Percentiles rank a stretch among this genome's conserved stretches.
phyloP scores from a whole-genome alignment of 768 basidiomycete genomes.

The Harrya chromipes region DNA sequence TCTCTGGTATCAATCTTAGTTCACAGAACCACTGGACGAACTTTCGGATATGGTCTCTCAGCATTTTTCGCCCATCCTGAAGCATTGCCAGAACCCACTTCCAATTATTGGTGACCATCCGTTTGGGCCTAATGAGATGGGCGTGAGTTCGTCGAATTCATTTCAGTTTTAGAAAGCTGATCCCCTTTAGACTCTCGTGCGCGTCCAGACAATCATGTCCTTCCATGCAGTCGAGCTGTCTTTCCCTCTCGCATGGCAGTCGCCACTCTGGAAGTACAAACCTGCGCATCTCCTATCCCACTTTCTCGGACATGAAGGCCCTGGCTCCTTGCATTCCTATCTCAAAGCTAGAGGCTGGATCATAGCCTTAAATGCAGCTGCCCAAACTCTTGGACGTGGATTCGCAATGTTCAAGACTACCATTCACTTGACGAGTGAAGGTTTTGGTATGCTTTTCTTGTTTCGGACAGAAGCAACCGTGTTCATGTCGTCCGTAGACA shows the following conservation, averaged over 20 bases:
- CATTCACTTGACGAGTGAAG: conserved; percentile 76
- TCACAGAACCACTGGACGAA: conserved; percentile 70
- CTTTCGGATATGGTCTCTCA: conserved; percentile 58
- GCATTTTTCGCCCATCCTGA: conserved; percentile 70
- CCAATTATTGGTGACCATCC: conserved; percentile 72
- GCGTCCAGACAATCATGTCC: conserved; percentile 85
- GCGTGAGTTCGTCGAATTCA: conserved; percentile 45
- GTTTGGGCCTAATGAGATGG: conserved; percentile 66
- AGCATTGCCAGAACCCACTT: conserved; percentile 56
- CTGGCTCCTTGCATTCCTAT: conserved; percentile 87
- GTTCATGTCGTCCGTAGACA: conserved; percentile 37
- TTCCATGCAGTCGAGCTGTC: conserved; percentile 81
- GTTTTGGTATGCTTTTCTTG: conserved; percentile 60
- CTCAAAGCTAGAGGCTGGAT: conserved; percentile 89
- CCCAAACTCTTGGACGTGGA: conserved; percentile 70
- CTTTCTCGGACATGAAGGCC: conserved; percentile 89
- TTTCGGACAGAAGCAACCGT: neutral
- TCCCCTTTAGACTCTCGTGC: conserved; percentile 64
- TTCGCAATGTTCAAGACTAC: conserved; percentile 90
- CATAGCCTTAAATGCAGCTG: conserved; percentile 66
- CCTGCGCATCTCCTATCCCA: conserved; percentile 75
- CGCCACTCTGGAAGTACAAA: conserved; percentile 72
- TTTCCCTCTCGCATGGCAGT: conserved; percentile 73
- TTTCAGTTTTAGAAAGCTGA: conserved; percentile 8
- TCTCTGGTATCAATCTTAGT: conserved; percentile 1